Evolutionary conservation across 225 moss, liverwort and hornwort genomes (phyloP).

Genomic region (Straminergon stramineum): DNA sequence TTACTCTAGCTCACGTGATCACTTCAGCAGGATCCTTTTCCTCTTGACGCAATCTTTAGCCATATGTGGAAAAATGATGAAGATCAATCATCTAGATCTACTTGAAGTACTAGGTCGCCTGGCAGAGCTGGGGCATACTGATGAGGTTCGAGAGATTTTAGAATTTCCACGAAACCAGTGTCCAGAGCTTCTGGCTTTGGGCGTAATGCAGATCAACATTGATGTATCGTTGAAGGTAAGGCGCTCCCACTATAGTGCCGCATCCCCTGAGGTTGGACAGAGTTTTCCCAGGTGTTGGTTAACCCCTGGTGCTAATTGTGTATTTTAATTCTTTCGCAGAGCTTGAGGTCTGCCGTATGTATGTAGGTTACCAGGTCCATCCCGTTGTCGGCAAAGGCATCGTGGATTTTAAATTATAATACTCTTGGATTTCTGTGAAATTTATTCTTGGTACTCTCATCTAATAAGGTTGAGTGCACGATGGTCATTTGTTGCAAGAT

Average conservation of each 20-base stretch:
- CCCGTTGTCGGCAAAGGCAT: not conserved
- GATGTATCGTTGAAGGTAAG: conserved; percentile 41
- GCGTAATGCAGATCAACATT: conserved; percentile 75
- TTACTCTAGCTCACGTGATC: not conserved
- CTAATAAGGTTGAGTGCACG: not conserved
- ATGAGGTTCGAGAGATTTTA: conserved; percentile 56
- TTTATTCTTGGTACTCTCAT: not conserved
- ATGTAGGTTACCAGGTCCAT: not conserved
- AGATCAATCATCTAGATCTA: conserved; percentile 79
- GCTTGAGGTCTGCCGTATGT: not conserved
- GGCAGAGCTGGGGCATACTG: conserved; percentile 67
- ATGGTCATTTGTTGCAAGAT: not conserved
- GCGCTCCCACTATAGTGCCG: not conserved
- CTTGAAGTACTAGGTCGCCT: conserved; percentile 68
- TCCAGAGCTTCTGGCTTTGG: conserved; percentile 72
- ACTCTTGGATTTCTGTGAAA: not conserved
- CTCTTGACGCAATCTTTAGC: conserved; percentile 63
- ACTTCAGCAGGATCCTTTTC: conserved; percentile 71
- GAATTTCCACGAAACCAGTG: conserved; percentile 57
- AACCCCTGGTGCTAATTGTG: not conserved
- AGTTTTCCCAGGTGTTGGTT: not conserved
- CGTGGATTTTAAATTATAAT: not conserved
- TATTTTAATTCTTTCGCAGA: not conserved
- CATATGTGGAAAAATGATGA: conserved; percentile 74
- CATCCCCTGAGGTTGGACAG: not conserved